Percentiles rank a stretch among this genome's conserved stretches.
These are phyloP conservation scores for Coelastrella sp. DNA, from an alignment of 139 green algal species.

Conservation along the genomic window DNA sequence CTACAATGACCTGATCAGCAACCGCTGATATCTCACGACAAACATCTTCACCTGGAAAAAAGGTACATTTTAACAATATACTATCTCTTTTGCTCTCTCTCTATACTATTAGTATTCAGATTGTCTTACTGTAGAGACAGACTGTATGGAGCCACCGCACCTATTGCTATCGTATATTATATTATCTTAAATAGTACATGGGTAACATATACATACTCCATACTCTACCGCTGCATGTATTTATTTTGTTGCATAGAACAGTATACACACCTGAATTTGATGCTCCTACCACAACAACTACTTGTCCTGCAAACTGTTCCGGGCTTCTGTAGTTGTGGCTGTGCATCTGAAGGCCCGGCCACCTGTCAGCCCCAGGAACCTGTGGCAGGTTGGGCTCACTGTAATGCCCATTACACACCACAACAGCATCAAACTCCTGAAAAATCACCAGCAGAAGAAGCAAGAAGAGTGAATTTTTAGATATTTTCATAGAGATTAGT, in stretches of 20 bases:
- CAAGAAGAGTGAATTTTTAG: background rate
- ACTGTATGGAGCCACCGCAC: too few relatives aligned
- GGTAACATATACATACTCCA: too few relatives aligned
- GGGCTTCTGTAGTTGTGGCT: slow-evolving; percentile 75
- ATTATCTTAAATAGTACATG: too few relatives aligned
- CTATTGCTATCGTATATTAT: too few relatives aligned
- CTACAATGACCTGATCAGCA: slow-evolving; percentile 14
- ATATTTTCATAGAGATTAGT: too few relatives aligned
- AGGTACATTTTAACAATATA: background rate
- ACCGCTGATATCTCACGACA: slow-evolving; percentile 38
- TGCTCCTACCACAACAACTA: slow-evolving; percentile 31
- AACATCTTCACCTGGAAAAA: slow-evolving; percentile 73
- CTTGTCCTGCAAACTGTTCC: slow-evolving; percentile 62
- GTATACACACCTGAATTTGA: slow-evolving; percentile 27
- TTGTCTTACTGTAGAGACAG: too few relatives aligned
- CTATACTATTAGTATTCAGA: too few relatives aligned
- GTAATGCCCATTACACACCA: slow-evolving; percentile 91
- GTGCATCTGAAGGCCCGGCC: slow-evolving; percentile 80
- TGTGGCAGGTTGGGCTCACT: slow-evolving; percentile 71
- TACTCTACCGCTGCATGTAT: too few relatives aligned
- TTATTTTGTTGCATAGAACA: background rate
- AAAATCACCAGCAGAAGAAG: background rate
- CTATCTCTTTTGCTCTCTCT: too few relatives aligned
- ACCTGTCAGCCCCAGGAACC: slow-evolving; percentile 45
- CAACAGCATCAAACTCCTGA: slow-evolving; percentile 84